Evolutionary conservation across 176 grass and related monocot genomes (phyloP), one percentile per base, ranked within the genome.

Genomic region (Triticum monococcum): DNA sequence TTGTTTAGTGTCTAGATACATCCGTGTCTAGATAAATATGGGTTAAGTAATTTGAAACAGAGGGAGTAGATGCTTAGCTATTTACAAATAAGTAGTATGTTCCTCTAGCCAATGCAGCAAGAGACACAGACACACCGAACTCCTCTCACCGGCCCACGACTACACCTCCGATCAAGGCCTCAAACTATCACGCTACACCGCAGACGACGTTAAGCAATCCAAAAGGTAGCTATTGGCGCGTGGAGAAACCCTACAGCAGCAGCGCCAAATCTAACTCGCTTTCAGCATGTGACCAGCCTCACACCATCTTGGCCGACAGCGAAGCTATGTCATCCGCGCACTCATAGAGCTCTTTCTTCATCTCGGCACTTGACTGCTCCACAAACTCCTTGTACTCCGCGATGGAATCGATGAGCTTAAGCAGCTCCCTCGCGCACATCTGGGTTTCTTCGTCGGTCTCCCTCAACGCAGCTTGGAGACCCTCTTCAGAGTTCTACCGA

Each of bases 351-450:
- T 87, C 97, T 76, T 77, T 82, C 57, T 86, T 93, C 40, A 87
- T 89, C 16, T 48, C 71, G 64, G 80, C 59, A 28, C 64, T 62
- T 20, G 30, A 57, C 11, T 82, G 54, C 74, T 98, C 92, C 84
- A 94, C 91, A 24, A 59, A 92, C 80, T 96, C 88, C 81, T 92
- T 96, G 64, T 94, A 78, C 36, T 94, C 90, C 9, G 87, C 52
- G 14, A 92, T 78, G 25, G 78, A 59, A 84, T 91, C 90, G 12
- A 96, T 78, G 54, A 96, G 80, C 50, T 88, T 46, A 65, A 94
- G 68, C n/a, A 99, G 75, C 31, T 94, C 90, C 1, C 26, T 56
- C 17, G 88, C 86, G 38, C 89, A 89, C 23, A 63, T 14, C 76
- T 94, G 90, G 0, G 73, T 96, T 85, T 90, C 90, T 66, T 93